A percentile compares a stretch with the other conserved stretches of the same genome.
These are phyloP conservation scores for Paradendryphiella salina DNA, from an alignment of 2,329 filamentous ascomycete genomes.

Conservation along the genomic window DNA sequence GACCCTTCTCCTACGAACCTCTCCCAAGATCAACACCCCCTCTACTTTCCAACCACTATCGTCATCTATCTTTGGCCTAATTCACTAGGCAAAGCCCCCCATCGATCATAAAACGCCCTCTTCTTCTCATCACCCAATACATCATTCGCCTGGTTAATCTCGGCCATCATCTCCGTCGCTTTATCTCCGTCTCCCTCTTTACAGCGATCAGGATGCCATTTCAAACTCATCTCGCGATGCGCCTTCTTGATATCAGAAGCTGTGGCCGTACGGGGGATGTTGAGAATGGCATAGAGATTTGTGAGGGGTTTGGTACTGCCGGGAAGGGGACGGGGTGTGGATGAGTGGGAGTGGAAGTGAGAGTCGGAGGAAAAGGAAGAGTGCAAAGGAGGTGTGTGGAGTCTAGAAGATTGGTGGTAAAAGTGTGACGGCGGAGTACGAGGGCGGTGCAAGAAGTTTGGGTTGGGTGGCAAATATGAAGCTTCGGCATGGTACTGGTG, in stretches of 20 bases:
- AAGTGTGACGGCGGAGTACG: background rate
- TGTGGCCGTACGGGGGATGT: slow-evolving; percentile 73
- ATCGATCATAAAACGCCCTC: slow-evolving; percentile 25
- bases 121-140: slow-evolving; percentile 17
- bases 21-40: no score
- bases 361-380: background rate
- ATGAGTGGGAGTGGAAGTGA: background rate
- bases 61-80: no score
- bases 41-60: no score
- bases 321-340: background rate
- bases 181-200: slow-evolving; percentile 6
- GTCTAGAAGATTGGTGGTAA: no score
- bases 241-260: slow-evolving; percentile 89
- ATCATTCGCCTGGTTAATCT: slow-evolving; percentile 29
- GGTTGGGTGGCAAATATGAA: no score
- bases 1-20: no score
- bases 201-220: slow-evolving; percentile 78
- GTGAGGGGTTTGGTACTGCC: background rate
- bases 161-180: slow-evolving; percentile 30
- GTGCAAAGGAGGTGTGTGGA: background rate
- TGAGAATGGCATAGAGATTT: slow-evolving; percentile 82
- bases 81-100: slow-evolving; percentile 5
- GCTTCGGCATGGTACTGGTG: background rate
- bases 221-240: slow-evolving; percentile 92
- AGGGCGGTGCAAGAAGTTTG: background rate